A percentile compares a stretch with the other conserved stretches of the same genome.
Conservation (phyloP, 495 filamentous ascomycete species). For the Haplographium delicatum region DNA sequence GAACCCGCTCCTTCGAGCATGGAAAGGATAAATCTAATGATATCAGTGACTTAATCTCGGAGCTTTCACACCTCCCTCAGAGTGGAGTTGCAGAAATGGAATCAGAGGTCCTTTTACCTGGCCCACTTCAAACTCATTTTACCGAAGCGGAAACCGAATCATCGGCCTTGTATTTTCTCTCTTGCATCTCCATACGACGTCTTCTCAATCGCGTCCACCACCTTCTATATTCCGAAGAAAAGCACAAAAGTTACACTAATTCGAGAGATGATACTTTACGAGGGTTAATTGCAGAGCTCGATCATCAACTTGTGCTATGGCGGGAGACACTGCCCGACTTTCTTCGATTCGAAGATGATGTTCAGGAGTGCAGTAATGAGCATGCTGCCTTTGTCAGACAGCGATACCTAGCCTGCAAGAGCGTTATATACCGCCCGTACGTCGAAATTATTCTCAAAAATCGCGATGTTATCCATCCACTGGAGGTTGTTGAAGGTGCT, state of each 20-base stretch:
- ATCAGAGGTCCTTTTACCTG: constrained; percentile 36
- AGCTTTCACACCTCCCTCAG: constrained; percentile 38
- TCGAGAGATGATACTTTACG: constrained; percentile 36
- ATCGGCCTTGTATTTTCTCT: constrained; percentile 32
- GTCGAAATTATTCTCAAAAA: constrained; percentile 37
- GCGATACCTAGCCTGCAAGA: constrained; percentile 41
- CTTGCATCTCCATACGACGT: constrained; percentile 35
- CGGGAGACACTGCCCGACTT: constrained; percentile 34
- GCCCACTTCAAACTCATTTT: constrained; percentile 25
- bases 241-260: constrained; percentile 24
- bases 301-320: constrained; percentile 41
- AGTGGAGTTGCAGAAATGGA: constrained; percentile 40
- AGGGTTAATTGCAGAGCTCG: constrained; percentile 36
- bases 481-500: constrained; percentile 31
- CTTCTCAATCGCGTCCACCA: constrained; percentile 34
- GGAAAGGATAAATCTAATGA: not conserved
- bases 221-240: constrained; percentile 26
- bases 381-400: constrained; percentile 39
- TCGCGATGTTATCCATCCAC: constrained; percentile 4
- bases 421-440: constrained; percentile 44
- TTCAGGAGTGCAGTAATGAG: constrained; percentile 22
- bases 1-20: no score
- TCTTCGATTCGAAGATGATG: constrained; percentile 33
- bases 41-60: constrained; percentile 25
- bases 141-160: constrained; percentile 19